These are phyloP conservation scores for Ustilago xerochloae DNA, from an alignment of 1,284 basidiomycete species.

Conservation along the genomic window DNA sequence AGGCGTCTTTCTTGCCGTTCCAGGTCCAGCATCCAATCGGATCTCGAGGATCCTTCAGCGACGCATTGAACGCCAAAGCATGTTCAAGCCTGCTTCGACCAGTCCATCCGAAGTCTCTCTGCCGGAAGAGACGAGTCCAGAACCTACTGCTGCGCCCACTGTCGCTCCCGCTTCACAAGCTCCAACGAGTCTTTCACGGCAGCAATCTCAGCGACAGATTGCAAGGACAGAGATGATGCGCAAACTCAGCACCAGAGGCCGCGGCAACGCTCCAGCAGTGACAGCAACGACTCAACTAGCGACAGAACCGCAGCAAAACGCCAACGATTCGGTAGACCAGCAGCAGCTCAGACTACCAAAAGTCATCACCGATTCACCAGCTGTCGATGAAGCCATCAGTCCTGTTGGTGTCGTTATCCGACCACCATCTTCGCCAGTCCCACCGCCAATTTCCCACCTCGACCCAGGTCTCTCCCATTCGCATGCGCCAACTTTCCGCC, in stretches of 20 bases:
- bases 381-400: constrained; percentile 44
- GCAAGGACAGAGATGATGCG: constrained; percentile 59
- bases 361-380: constrained; percentile 35
- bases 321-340: not conserved
- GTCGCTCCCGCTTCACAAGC: constrained; percentile 3
- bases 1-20: constrained; percentile 44
- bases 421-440: constrained; percentile 39
- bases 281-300: constrained; percentile 5
- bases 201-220: constrained; percentile 53
- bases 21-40: constrained; percentile 43
- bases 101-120: constrained; percentile 7
- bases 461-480: not conserved
- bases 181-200: constrained; percentile 22
- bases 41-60: constrained; percentile 46
- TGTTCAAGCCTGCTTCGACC: constrained; percentile 15
- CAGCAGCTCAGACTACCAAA: constrained; percentile 15
- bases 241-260: constrained; percentile 53
- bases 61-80: constrained; percentile 35
- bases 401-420: constrained; percentile 37
- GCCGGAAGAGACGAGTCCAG: not conserved
- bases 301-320: not conserved
- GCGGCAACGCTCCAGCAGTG: constrained; percentile 10
- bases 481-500: constrained; percentile 14
- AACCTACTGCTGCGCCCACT: not conserved
- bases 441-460: constrained; percentile 21